Percentiles rank a stretch among this genome's conserved stretches.
Conservation (phyloP, 2,329 filamentous ascomycete species). For the Daldinia sp. region DNA sequence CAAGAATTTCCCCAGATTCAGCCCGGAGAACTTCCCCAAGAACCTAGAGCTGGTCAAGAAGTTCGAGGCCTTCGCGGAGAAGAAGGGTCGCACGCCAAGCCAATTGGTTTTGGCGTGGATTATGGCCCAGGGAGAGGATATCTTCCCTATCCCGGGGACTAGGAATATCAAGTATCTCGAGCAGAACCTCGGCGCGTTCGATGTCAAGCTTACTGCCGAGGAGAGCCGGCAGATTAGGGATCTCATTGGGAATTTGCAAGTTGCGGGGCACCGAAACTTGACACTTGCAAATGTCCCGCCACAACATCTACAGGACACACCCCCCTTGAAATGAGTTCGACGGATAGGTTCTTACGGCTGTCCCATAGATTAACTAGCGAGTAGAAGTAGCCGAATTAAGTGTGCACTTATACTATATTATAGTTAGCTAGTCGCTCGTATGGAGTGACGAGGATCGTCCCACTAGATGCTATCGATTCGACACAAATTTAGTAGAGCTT, state of each 20-base stretch:
- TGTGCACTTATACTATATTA: neutral
- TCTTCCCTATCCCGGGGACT: constrained; percentile 55
- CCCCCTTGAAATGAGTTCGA: constrained; percentile 20
- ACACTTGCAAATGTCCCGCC: constrained; percentile 9
- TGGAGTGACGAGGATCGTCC: neutral
- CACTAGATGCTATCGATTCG: neutral
- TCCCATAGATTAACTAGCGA: neutral
- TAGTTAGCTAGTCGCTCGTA: neutral
- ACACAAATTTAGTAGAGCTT: neutral
- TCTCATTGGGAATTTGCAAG: constrained; percentile 50
- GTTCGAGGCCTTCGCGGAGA: constrained; percentile 46
- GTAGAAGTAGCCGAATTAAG: neutral
- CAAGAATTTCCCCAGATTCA: constrained; percentile 57
- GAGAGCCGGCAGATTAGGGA: constrained; percentile 54
- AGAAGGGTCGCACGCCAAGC: constrained; percentile 58
- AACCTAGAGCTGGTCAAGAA: constrained; percentile 56
- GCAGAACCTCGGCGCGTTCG: constrained; percentile 51
- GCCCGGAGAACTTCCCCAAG: constrained; percentile 61
- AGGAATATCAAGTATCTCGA: constrained; percentile 52
- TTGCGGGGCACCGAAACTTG: constrained; percentile 20
- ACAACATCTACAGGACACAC: constrained; percentile 29
- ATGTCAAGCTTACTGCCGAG: constrained; percentile 53
- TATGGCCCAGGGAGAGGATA: constrained; percentile 58
- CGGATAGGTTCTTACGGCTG: neutral
- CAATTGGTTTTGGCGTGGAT: constrained; percentile 70